Evolutionary conservation across 331 rosid genomes (phyloP), one percentile per base, ranked within the genome.

Genomic region (Malus hybrid): DNA sequence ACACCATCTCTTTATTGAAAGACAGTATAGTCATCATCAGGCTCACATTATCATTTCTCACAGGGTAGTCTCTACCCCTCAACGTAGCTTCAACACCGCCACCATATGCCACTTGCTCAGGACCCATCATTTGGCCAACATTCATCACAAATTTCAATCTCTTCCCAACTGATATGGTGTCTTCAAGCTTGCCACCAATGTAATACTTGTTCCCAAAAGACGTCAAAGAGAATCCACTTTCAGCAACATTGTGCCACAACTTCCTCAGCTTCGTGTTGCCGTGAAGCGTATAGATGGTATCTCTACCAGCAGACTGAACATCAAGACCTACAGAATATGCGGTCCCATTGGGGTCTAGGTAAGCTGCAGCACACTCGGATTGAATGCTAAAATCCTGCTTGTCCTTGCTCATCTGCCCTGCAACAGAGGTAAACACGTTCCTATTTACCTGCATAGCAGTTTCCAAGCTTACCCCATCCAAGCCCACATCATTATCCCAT

Each of bases 401-500:
- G 83, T 83, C 96, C 84, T 89, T 95, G 80, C 76, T 91, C 87
- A 92, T 83, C 88, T 95, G 99, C 75, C 96, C 98, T n/a, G 81
- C 54, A 64, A 88, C 79, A 33, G 91, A 77, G 85, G 90, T 83
- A 75, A 76, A 83, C 65, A 81, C 44, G 74, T 89, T 86, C 82
- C 72, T 82, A 83, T 85, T 81, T 73, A 95, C 69, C 69, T 87
- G 91, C 32, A 70, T 65, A 71, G 91, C 81, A 61, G 90, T 77
- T 86, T 95, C 99, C 68, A 95, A 71, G 83, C 90, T 89, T 82
- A 95, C 48, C 72, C 99, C 99, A 73, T 95, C 99, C 3, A 95
- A 92, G 31, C 97, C 83, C 69, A 89, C 93, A 81, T 95, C 99
- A 18, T 92, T 97, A 88, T 95, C 99, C 96, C 96, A 92, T 77